Base-by-base conservation (phyloP, 2,329 filamentous ascomycete genomes). In the Trichoderma sp. region DNA sequence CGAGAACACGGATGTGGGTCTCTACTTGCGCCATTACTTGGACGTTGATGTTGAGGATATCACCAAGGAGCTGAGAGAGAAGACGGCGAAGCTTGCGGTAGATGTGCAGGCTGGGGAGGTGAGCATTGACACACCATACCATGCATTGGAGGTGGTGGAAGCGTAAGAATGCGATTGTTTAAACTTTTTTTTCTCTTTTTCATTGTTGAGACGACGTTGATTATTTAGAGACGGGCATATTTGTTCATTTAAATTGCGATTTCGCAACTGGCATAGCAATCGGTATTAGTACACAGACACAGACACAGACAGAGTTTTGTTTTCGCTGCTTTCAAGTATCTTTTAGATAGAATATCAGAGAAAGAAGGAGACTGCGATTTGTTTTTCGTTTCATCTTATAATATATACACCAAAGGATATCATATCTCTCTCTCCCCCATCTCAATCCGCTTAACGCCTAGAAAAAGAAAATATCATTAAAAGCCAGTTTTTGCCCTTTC, bases 1-100 rank as follows among this genome's bases (percentile, higher is more conserved):
- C 66, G 96, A 99, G 83, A 99, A 99, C 77, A 98, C 90, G 0
- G 94, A 98, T 30, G 86, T 99, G 1, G 96, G 96, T 39, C 83
- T 86, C 55, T 99, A 97, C 78, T 81, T 99, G 69, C 83, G 88
- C 8, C 82, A 89, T 10, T 99, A 96, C 76, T 86, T 99, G 0
- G 87, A 87, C 59, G 87, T 98, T 1, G 90, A 97, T 76, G 87
- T 97, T 1, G 87, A 92, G 1, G 83, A 84, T 37, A 88, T 98
- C 67, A 97, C 94, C 0, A 83, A 88, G 75, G 90, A 96, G 79
- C 81, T 99, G 55, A 86, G 84, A 73, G 81, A 89, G 71, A 89
- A 89, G 81, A 75, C 74, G 70, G 67, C 66, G 39, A 74, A 73
- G 70, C 49, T 37, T 8, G 26, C 34, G 13, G 26, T 34, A n/a